Base-by-base conservation (phyloP, 306 rosid genomes). In the Ziziphus jujuba region DNA sequence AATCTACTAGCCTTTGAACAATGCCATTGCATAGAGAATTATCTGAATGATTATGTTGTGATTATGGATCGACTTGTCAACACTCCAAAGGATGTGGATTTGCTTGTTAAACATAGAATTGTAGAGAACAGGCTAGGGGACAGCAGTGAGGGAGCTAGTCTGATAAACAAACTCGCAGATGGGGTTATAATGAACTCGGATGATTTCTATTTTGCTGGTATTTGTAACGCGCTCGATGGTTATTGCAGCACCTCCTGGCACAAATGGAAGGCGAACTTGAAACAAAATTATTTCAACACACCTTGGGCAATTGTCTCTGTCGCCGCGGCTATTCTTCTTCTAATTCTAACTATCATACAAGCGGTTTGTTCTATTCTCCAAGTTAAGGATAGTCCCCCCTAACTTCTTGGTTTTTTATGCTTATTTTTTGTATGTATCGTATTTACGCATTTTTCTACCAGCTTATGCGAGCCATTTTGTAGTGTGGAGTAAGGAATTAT, bases 271-370 rank as follows among this genome's bases (percentile, higher is more conserved):
- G 68, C 63, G 19, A 63, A 17, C 8, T 33, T 70, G 71, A 56
- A 13, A 38, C 69, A 53, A 2, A 51, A 63, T 11, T 76, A 76
- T 31, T 56, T 63, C 22, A 50, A 25, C 2, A 63, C 62, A 7
- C 71, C 72, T 9, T 69, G 80, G 71, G 40, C 67, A 12, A 6
- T 15, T 43, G 38, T 57, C 45, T 76, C 80, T 13, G 11, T 70
- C 25, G 9, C 55, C 12, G 72, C 63, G 14, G 75, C 67, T 1
- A 0, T 7, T 21, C 0, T 38, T 17, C 63, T 69, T 49, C 24
- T 75, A 9, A 0, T 75, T 3, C 56, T 67, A 52, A 31, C 70
- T 23, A 1, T 60, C 55, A 10, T 68, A 3, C 75, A 62, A 56
- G 44, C 60, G 5, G 1, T 51, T 24, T 75, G 60, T 48, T 48